Base-by-base conservation (phyloP, 164 flowering plant species). In the Hamamelis virginiana region DNA sequence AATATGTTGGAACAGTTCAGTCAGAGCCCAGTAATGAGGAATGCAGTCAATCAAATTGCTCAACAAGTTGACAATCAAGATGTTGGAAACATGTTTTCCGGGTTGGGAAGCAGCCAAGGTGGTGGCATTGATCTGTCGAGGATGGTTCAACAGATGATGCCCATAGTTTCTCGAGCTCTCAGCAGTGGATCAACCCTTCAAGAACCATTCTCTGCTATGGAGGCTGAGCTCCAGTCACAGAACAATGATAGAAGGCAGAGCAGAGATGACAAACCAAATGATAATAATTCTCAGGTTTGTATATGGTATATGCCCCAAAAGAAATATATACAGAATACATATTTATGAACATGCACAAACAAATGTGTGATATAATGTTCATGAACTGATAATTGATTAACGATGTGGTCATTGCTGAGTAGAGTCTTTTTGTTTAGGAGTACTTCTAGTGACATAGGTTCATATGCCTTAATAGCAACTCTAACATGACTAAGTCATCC, bases 131-230 rank as follows among this genome's bases (percentile, higher is more conserved):
- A 96, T 80, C 69, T 96, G 53, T 85, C 95, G 8, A 82, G 86
- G 65, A 88, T 96, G 90, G 66, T 93, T 68, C 98, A 90, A 68
- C 97, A 93, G 75, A 92, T 93, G 98, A 91, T 96, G 98, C 99
- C 99, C 8, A 75, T 91, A 66, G 97, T 96, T 27, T 82, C 96
- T 44, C 92, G 77, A 71, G 98, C 89, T 77, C 79, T 96, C 23
- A 72, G 86, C 23, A 74, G 87, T 63, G 82, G 78, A 26, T 43
- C 89, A 38, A 22, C 77, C 62, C 23, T n/a, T 15, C 64, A 73
- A 69, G 78, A 71, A 46, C 41, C 76, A 59, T 63, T 68, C 25
- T 72, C 62, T 69, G 67, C 69, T 41, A 64, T 75, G 21, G 76
- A 71, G 13, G 53, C 76, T 44, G 77, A 65, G 33, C 38, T 48